These are phyloP conservation scores for Paragyromitra xinjiangensis DNA, from an alignment of 495 filamentous ascomycete genomes.

Conservation along the genomic window DNA sequence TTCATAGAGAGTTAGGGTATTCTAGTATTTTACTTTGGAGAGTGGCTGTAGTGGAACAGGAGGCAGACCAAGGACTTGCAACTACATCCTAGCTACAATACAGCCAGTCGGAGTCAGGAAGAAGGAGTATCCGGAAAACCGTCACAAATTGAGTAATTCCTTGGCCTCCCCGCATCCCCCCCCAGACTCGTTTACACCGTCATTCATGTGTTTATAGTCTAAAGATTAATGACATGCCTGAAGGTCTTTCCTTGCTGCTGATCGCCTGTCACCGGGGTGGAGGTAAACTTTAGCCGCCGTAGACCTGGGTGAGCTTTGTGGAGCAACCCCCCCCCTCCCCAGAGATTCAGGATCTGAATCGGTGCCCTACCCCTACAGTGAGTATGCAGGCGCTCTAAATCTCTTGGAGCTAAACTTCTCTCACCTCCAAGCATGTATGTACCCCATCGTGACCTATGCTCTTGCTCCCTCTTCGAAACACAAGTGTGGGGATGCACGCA, in stretches of 20 bases:
- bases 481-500: slow-evolving; percentile 21
- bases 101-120: slow-evolving; percentile 14
- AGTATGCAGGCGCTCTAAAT: slow-evolving; percentile 38
- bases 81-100: not conserved
- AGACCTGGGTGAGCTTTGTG: slow-evolving; percentile 17
- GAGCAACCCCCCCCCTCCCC: slow-evolving; percentile 23
- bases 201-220: slow-evolving; percentile 8
- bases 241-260: slow-evolving; percentile 42
- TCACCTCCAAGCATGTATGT: slow-evolving; percentile 31
- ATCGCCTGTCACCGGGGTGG: slow-evolving; percentile 30
- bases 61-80: slow-evolving; percentile 1
- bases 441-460: not conserved
- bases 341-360: slow-evolving; percentile 45
- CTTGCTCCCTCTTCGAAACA: slow-evolving; percentile 17
- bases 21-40: not conserved
- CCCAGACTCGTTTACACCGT: slow-evolving; percentile 9
- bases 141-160: slow-evolving; percentile 39
- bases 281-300: slow-evolving; percentile 45
- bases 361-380: slow-evolving; percentile 29
- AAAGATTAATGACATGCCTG: slow-evolving; percentile 19
- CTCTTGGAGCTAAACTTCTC: slow-evolving; percentile 30
- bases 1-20: not conserved
- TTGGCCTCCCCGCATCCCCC: slow-evolving; percentile 9
- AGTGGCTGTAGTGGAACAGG: not conserved
- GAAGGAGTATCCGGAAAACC: slow-evolving; percentile 23